phyloP scores from a whole-genome alignment of 129 eudicot species.

The Pseudognaphalium luteoalbum region DNA sequence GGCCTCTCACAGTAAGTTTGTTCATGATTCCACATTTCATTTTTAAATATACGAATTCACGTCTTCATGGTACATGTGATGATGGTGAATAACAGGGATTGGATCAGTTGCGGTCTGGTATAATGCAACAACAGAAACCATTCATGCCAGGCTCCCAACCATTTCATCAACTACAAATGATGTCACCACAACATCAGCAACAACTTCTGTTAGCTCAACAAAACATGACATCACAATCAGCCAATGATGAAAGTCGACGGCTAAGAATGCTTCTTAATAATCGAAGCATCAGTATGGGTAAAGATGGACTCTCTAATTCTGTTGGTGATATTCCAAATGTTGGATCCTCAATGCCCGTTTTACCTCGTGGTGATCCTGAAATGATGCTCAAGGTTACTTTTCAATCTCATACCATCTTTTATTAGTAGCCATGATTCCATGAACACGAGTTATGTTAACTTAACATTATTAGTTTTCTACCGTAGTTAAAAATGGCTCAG shows the following conservation, averaged over 20 bases:
- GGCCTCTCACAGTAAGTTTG: slow-evolving; percentile 94
- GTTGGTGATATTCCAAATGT: slow-evolving; percentile 78
- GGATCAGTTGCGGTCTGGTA: slow-evolving; percentile 79
- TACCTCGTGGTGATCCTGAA: slow-evolving; percentile 87
- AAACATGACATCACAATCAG: slow-evolving; percentile 78
- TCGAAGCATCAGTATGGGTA: slow-evolving; percentile 66
- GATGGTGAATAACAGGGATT: slow-evolving; percentile 54
- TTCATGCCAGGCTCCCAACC: slow-evolving; percentile 92
- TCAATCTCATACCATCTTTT: neutral
- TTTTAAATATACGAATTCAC: neutral
- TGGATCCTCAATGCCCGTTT: slow-evolving; percentile 68
- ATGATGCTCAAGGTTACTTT: slow-evolving; percentile 69
- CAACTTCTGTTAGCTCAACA: slow-evolving; percentile 94
- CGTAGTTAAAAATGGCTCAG: slow-evolving; percentile 82
- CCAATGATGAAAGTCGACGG: slow-evolving; percentile 88
- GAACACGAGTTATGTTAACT: neutral
- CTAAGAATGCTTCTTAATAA: slow-evolving; percentile 79
- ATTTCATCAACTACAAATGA: slow-evolving; percentile 87
- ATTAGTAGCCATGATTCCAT: neutral
- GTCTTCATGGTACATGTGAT: neutral
- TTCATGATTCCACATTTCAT: neutral
- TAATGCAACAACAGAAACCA: slow-evolving; percentile 93
- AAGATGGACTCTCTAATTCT: slow-evolving; percentile 73
- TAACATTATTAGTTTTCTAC: slow-evolving; percentile 5
- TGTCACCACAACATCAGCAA: slow-evolving; percentile 94